A percentile compares a stretch with the other conserved stretches of the same genome.
phyloP scores from a whole-genome alignment of 2,329 filamentous ascomycete species.

The Cryoendolithus antarcticus region DNA sequence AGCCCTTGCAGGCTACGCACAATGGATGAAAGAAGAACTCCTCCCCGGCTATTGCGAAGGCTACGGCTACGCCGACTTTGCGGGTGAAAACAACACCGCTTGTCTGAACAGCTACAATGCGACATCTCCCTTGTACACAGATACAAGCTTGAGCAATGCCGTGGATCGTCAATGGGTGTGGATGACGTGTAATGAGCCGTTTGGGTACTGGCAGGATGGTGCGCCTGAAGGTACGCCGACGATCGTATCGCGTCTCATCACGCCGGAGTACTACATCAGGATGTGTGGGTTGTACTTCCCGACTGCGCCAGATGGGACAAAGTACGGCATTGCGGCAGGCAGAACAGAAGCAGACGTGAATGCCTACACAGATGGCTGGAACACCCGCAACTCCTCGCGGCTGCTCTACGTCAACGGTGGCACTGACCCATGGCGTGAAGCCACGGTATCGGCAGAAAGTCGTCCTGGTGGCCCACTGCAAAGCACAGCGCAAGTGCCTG shows the following conservation, averaged over 20 bases:
- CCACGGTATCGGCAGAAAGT: slow-evolving; percentile 40
- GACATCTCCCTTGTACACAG: slow-evolving; percentile 38
- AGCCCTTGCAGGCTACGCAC: slow-evolving; percentile 42
- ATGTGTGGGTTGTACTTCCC: slow-evolving; percentile 48
- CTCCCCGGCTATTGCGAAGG: slow-evolving; percentile 37
- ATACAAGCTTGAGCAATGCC: slow-evolving; percentile 35
- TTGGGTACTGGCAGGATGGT: slow-evolving; percentile 44
- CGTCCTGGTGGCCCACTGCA: slow-evolving; percentile 44
- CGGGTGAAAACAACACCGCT: slow-evolving; percentile 27
- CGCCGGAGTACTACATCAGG: slow-evolving; percentile 40
- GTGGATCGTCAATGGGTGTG: slow-evolving; percentile 45
- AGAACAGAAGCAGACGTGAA: slow-evolving; percentile 40
- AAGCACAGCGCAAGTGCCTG: slow-evolving; percentile 35
- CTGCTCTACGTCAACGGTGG: slow-evolving; percentile 48
- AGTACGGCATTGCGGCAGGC: slow-evolving; percentile 36
- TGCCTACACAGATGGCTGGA: slow-evolving; percentile 44
- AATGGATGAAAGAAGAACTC: slow-evolving; percentile 36
- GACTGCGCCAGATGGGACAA: slow-evolving; percentile 32
- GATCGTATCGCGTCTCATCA: slow-evolving; percentile 42
- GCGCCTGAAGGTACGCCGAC: slow-evolving; percentile 33
- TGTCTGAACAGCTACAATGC: slow-evolving; percentile 45
- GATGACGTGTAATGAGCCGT: slow-evolving; percentile 53
- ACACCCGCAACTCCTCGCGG: slow-evolving; percentile 34
- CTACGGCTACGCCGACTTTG: slow-evolving; percentile 37
- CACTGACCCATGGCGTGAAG: slow-evolving; percentile 48